Evolutionary conservation across 2,329 filamentous ascomycete genomes (phyloP).

Genomic region (Penicillium sp.): DNA sequence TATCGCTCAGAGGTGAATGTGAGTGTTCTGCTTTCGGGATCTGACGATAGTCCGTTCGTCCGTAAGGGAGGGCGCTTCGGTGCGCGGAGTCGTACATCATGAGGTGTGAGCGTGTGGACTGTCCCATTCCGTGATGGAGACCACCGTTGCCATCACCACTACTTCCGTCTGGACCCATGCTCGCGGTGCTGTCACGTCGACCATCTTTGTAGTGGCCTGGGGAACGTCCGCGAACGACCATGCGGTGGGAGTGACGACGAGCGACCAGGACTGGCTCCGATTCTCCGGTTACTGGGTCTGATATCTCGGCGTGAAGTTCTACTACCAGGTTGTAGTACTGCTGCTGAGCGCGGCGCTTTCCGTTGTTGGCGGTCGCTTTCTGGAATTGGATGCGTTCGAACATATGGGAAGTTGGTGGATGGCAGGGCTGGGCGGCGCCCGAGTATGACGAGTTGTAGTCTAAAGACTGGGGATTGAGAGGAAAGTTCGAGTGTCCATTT

Average conservation of each 20-base stretch:
- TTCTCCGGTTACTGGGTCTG: conserved; percentile 40
- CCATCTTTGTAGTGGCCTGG: conserved; percentile 78
- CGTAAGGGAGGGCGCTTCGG: conserved; percentile 33
- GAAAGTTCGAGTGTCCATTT: conserved; percentile 23
- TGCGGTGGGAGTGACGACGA: conserved; percentile 70
- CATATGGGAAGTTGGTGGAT: conserved; percentile 52
- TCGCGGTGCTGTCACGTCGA: conserved; percentile 66
- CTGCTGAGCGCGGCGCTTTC: conserved; percentile 83
- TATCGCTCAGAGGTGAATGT: conserved; percentile 40
- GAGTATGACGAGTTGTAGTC: conserved; percentile 37
- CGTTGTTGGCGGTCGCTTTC: conserved; percentile 90
- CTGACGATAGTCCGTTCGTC: conserved; percentile 37
- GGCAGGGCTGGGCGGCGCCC: conserved; percentile 31
- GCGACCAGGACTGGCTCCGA: conserved; percentile 70
- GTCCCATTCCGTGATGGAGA: conserved; percentile 33
- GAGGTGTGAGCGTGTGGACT: conserved; percentile 32
- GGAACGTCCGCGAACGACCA: conserved; percentile 83
- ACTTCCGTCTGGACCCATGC: conserved; percentile 67
- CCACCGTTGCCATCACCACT: conserved; percentile 41
- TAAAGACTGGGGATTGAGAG: conserved; percentile 28
- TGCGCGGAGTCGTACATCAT: conserved; percentile 37
- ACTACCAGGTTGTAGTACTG: conserved; percentile 92
- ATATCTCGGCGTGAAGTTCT: conserved; percentile 73
- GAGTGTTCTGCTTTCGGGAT: conserved; percentile 38
- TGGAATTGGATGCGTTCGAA: conserved; percentile 96